Base-by-base conservation (phyloP, 345 rosid genomes). In the Pugionium cornutum region DNA sequence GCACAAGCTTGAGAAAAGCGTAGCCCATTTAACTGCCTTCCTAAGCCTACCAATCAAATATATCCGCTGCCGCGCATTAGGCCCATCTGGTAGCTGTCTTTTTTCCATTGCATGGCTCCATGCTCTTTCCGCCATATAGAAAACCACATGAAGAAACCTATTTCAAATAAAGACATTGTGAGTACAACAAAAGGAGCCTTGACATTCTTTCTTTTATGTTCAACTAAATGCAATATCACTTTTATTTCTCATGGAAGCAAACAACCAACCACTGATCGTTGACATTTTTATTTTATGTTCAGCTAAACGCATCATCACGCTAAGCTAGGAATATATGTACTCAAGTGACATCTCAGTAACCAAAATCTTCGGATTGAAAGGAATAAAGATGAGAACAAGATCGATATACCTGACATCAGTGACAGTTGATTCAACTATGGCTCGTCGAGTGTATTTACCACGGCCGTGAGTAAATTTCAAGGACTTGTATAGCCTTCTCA, bases 61-160 rank as follows among this genome's bases (percentile, higher is more conserved):
- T 43, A 84, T 87, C 40, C 92, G 87, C 64, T 88, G 97, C 37
- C 83, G 80, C 25, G 92, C 84, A 78, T 87, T 94, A 53, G 97
- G 99, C 54, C 96, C 97, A 87, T 87, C 95, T 27, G 88, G 86
- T 70, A 90, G 80, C 78, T 91, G 97, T 79, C 99, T 81, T 78
- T 94, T 94, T 81, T 94, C 99, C 97, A 94, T 88, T 42, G 95
- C 97, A 88, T 94, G 97, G 76, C 97, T 94, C 97, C 99, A 94
- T 62, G 99, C 97, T 83, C 99, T 90, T 77, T 94, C 99, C 43
- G 96, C 86, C 62, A 72, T 75, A 72, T 91, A 91, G 78, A 91
- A 91, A 81, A 94, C 83, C 81, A 89, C 58, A 78, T 88, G 97
- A 79, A 94, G 87, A 82, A 74, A 88, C 91, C 97, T 94, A 67